Conservation (phyloP, 257 asterid genomes). For the Ilex asprella region DNA sequence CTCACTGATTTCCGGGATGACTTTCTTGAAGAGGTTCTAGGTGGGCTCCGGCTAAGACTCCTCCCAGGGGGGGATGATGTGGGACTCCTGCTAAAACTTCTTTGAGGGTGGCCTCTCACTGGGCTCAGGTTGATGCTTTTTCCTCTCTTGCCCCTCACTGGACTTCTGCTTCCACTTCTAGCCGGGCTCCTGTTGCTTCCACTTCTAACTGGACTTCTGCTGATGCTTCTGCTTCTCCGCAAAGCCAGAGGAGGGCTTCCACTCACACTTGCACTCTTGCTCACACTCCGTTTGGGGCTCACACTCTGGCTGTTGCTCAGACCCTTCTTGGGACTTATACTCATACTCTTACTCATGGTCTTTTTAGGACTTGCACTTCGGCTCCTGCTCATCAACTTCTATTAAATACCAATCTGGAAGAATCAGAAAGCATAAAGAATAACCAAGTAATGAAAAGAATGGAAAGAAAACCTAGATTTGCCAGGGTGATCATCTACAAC, state of each 20-base stretch:
- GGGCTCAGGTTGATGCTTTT: conserved; percentile 49
- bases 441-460: conserved; percentile 10
- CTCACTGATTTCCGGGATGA: not conserved
- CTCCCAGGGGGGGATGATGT: not conserved
- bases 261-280: conserved; percentile 57
- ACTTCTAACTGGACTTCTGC: not conserved
- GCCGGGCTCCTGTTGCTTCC: conserved; percentile 30
- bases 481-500: conserved; percentile 63
- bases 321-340: conserved; percentile 76
- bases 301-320: conserved; percentile 43
- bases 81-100: conserved; percentile 8
- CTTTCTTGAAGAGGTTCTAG: not conserved
- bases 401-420: conserved; percentile 22
- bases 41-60: not conserved
- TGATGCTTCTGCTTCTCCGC: no score
- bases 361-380: conserved; percentile 60
- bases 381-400: conserved; percentile 54
- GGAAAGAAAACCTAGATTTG: conserved; percentile 63
- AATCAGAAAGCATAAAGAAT: conserved; percentile 20
- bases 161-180: conserved; percentile 36
- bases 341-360: conserved; percentile 75
- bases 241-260: conserved; percentile 35
- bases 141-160: conserved; percentile 40
- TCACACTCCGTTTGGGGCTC: conserved; percentile 5
- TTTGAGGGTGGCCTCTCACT: conserved; percentile 24